Evolutionary conservation across 2,329 filamentous ascomycete species (phyloP).

Genomic region (Colletotrichum musae): DNA sequence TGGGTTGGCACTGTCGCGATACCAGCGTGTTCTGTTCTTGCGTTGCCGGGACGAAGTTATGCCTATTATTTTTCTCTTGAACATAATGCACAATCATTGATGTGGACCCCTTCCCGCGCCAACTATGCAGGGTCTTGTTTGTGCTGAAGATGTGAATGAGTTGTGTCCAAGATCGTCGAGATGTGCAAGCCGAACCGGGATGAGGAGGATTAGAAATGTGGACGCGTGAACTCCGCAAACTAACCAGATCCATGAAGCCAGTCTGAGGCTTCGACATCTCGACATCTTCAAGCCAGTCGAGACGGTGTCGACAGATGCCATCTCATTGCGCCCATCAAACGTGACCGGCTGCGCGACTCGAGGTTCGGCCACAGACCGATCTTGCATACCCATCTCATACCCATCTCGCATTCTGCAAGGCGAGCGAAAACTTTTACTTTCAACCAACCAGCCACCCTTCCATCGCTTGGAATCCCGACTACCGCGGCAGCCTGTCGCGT

Average conservation of each 20-base stretch:
- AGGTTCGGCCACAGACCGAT: not conserved
- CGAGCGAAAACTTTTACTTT: not conserved
- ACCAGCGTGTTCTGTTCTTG: not conserved
- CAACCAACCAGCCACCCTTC: not conserved
- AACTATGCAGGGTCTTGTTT: not conserved
- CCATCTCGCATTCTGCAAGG: not conserved
- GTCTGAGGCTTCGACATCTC: not conserved
- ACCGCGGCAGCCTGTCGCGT: not conserved
- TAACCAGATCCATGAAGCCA: not conserved
- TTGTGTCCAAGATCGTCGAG: not conserved
- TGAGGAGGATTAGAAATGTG: not conserved
- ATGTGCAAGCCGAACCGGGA: not conserved
- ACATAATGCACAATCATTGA: not conserved
- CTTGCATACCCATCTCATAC: not conserved
- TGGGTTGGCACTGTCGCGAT: slow-evolving; percentile 3
- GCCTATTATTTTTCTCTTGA: not conserved
- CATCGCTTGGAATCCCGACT: not conserved
- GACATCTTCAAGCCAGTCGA: too few relatives aligned
- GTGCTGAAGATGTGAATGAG: not conserved
- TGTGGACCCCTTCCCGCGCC: not conserved
- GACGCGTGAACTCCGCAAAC: not conserved
- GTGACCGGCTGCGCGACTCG: not conserved
- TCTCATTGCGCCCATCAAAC: too few relatives aligned
- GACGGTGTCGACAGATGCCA: too few relatives aligned
- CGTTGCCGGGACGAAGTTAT: not conserved